Evolutionary conservation across 169 alveolate genomes (phyloP).

Genomic region (Miamiensis avidus): DNA sequence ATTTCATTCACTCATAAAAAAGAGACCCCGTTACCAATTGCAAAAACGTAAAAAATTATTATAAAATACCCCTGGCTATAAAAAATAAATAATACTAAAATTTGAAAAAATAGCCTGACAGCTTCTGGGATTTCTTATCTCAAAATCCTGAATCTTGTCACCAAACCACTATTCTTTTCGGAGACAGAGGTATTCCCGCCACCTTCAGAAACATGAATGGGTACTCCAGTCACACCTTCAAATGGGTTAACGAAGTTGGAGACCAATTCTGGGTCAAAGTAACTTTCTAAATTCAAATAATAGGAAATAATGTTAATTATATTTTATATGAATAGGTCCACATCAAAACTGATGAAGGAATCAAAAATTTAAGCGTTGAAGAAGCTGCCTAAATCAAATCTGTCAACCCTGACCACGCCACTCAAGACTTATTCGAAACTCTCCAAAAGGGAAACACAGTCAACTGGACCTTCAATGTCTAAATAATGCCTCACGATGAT

Average conservation of each 20-base stretch:
- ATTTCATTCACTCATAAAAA: slow-evolving; percentile 81
- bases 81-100: background rate
- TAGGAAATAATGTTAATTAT: too few species aligned
- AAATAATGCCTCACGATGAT: slow-evolving; percentile 76
- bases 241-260: slow-evolving; percentile 78
- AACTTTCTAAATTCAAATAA: too few species aligned
- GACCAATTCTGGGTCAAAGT: slow-evolving; percentile 51
- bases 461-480: slow-evolving; percentile 72
- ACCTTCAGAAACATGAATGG: slow-evolving; percentile 86
- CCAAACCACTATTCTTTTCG: slow-evolving; percentile 65
- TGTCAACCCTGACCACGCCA: slow-evolving; percentile 75
- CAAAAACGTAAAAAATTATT: slow-evolving; percentile 36
- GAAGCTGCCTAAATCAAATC: slow-evolving; percentile 59
- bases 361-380: slow-evolving; percentile 59
- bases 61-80: too few species aligned
- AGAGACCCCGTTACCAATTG: slow-evolving; percentile 78
- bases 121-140: slow-evolving; percentile 82
- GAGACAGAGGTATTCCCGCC: slow-evolving; percentile 85
- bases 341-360: slow-evolving; percentile 75
- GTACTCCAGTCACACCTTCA: slow-evolving; percentile 75
- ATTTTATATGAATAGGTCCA: slow-evolving; percentile 43
- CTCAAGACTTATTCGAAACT: slow-evolving; percentile 68
- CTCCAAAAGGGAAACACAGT: slow-evolving; percentile 33
- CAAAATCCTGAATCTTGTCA: slow-evolving; percentile 77
- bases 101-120: slow-evolving; percentile 27